phyloP scores from a whole-genome alignment of 371 early-diverging fungal genomes.

The Parasitella parasitica region DNA sequence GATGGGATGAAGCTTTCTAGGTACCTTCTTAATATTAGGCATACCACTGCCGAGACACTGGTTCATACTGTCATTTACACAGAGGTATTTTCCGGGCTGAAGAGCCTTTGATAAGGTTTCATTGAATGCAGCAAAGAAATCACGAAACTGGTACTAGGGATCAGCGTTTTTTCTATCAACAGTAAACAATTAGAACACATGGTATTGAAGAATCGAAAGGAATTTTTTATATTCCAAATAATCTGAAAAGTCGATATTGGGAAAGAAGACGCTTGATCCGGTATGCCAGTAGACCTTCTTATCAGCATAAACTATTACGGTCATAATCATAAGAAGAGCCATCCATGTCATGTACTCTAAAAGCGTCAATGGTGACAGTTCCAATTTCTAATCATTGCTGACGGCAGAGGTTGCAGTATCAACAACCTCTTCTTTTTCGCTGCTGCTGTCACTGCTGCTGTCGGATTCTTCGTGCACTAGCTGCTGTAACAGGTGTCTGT shows the following conservation, averaged over 20 bases:
- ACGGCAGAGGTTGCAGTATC: neutral
- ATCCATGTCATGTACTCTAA: neutral
- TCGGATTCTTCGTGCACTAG: too few species aligned
- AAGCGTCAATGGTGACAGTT: neutral
- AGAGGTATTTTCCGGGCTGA: constrained; percentile 1
- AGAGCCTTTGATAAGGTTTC: neutral
- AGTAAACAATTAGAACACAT: neutral
- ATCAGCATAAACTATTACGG: neutral
- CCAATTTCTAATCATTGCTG: neutral
- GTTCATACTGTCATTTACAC: constrained; percentile 17
- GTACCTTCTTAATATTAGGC: constrained; percentile 13
- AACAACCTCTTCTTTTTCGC: too few species aligned
- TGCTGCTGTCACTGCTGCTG: too few species aligned
- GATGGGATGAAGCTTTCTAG: constrained; percentile 15
- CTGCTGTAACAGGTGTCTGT: too few species aligned
- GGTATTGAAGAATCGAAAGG: neutral
- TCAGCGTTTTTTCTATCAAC: neutral
- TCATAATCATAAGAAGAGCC: neutral
- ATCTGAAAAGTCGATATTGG: too few species aligned
- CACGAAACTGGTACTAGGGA: neutral
- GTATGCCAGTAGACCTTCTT: neutral
- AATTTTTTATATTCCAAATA: neutral
- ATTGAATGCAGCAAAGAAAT: neutral
- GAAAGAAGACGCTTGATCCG: neutral
- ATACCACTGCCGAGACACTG: constrained; percentile 16